A percentile compares a stretch with the other conserved stretches of the same genome.
phyloP scores from a whole-genome alignment of 2,329 filamentous ascomycete genomes.

The Colletotrichum sp. region DNA sequence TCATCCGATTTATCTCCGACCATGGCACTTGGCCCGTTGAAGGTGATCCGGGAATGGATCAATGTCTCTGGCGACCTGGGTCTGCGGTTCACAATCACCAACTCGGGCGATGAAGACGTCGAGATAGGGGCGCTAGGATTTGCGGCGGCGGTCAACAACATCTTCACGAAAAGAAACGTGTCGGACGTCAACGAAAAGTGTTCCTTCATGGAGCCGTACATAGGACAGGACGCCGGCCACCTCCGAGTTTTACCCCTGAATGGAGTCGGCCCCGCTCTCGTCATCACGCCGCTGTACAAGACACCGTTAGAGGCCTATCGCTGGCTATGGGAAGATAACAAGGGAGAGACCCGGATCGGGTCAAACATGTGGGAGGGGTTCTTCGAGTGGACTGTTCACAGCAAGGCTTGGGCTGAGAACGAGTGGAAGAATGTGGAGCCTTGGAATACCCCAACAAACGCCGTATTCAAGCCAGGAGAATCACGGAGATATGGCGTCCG shows the following conservation, averaged over 20 bases:
- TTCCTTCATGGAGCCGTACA: constrained; percentile 61
- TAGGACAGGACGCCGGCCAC: constrained; percentile 62
- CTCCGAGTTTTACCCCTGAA: constrained; percentile 54
- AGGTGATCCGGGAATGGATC: constrained; percentile 58
- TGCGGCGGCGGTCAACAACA: constrained; percentile 66
- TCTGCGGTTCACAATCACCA: constrained; percentile 55
- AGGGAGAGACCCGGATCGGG: constrained; percentile 45
- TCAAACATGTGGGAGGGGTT: constrained; percentile 64
- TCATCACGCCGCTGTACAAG: constrained; percentile 55
- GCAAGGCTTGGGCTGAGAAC: constrained; percentile 57
- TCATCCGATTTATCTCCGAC: constrained; percentile 52
- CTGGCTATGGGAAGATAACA: constrained; percentile 50
- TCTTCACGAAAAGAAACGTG: constrained; percentile 57
- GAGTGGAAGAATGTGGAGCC: constrained; percentile 54
- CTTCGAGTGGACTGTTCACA: constrained; percentile 64
- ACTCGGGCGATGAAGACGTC: constrained; percentile 40
- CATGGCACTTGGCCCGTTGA: constrained; percentile 41
- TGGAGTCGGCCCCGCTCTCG: constrained; percentile 56
- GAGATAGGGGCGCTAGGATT: constrained; percentile 63
- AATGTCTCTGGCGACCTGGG: constrained; percentile 52
- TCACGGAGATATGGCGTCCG: constrained; percentile 52
- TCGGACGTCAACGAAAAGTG: constrained; percentile 54
- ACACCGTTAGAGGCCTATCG: constrained; percentile 57
- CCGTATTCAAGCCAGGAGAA: constrained; percentile 53
- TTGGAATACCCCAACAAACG: constrained; percentile 65